A percentile compares a stretch with the other conserved stretches of the same genome.
Evolutionary conservation across 176 grass and related monocot genomes (phyloP).

Genomic region (Eragrostis curvula): DNA sequence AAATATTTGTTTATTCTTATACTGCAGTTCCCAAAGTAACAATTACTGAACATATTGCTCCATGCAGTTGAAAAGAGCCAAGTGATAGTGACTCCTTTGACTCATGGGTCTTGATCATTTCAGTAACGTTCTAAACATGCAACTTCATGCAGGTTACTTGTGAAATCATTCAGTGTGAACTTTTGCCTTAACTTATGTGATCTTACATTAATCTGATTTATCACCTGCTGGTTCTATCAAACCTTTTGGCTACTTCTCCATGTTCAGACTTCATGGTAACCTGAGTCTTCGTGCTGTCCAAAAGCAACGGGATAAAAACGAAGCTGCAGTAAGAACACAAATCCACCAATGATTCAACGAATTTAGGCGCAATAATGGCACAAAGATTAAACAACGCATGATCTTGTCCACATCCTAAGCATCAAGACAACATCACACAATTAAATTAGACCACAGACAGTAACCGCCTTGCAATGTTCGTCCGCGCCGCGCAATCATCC

Average conservation of each 20-base stretch:
- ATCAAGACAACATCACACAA: constrained; percentile 23
- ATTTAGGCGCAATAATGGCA: constrained; percentile 37
- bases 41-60: not conserved
- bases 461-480: constrained; percentile 35
- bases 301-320: not conserved
- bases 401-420: constrained; percentile 33
- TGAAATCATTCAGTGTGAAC: not conserved
- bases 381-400: constrained; percentile 32
- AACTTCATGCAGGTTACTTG: constrained; percentile 18
- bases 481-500: constrained; percentile 29
- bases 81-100: constrained; percentile 26
- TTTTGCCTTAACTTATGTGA: not conserved
- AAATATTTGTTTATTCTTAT: not conserved
- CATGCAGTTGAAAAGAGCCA: not conserved
- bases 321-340: constrained; percentile 13
- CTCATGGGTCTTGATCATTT: constrained; percentile 11
- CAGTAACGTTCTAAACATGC: not conserved
- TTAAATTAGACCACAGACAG: constrained; percentile 43
- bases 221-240: constrained; percentile 35
- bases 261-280: constrained; percentile 22
- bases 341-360: constrained; percentile 7
- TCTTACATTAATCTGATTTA: constrained; percentile 13
- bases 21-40: not conserved
- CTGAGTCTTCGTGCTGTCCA: not conserved
- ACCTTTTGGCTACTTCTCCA: not conserved